Conservation (phyloP, 169 alveolate species). For the Condylostoma magnum region DNA sequence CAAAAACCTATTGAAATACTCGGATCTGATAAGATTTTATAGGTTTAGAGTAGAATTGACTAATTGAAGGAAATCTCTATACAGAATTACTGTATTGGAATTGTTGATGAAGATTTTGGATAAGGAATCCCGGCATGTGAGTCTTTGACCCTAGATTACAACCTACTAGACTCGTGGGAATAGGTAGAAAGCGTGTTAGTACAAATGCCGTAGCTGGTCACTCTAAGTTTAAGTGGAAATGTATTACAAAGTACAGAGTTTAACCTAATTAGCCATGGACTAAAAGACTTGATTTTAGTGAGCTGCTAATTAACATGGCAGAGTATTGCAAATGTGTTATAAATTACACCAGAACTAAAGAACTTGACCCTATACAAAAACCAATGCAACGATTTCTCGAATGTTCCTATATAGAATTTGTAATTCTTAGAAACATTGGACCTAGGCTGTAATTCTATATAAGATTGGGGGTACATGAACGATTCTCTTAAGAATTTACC, state of each 20-base stretch:
- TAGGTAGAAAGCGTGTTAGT: background rate
- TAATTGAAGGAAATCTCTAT: slow-evolving; percentile 15
- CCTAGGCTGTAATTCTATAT: too few species aligned
- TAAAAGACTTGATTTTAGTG: background rate
- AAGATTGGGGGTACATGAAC: too few species aligned
- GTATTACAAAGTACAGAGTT: background rate
- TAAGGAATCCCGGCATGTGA: background rate
- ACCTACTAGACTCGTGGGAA: slow-evolving; percentile 13
- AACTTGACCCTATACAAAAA: slow-evolving; percentile 15
- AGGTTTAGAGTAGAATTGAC: background rate
- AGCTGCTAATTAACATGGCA: background rate
- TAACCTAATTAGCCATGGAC: background rate
- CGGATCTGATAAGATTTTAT: slow-evolving; percentile 5
- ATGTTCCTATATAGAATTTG: too few species aligned
- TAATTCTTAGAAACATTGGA: too few species aligned
- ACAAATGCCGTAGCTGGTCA: slow-evolving; percentile 2
- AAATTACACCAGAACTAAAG: background rate
- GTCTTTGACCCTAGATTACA: slow-evolving; percentile 4
- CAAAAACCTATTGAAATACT: slow-evolving; percentile 22
- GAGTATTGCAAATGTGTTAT: background rate
- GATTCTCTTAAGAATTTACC: background rate
- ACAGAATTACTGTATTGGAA: background rate
- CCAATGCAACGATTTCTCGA: background rate
- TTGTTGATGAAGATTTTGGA: background rate
- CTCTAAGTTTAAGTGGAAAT: slow-evolving; percentile 11